A percentile compares a stretch with the other conserved stretches of the same genome.
These are phyloP conservation scores for Dactylella cylindrospora DNA, from an alignment of 2,329 filamentous ascomycete species.

Conservation along the genomic window DNA sequence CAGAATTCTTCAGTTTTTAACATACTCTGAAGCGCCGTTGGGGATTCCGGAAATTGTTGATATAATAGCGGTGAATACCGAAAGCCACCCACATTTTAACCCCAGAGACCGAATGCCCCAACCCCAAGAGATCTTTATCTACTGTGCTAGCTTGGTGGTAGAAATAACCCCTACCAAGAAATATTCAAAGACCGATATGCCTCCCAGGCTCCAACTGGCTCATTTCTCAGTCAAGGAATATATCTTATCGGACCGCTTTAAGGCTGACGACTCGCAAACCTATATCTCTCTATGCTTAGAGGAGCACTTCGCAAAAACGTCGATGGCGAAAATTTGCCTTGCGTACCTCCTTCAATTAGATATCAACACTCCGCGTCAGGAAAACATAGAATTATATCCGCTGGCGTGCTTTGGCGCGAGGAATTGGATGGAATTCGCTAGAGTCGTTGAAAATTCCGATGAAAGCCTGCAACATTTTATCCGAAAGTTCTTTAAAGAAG, in stretches of 20 bases:
- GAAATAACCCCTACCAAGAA: constrained; percentile 4
- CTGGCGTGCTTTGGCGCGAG: constrained; percentile 46
- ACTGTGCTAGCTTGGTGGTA: constrained; percentile 49
- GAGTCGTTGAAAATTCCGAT: constrained; percentile 28
- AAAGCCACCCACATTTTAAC: constrained; percentile 47
- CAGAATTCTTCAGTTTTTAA: constrained; percentile 49
- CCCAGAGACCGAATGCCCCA: constrained; percentile 47
- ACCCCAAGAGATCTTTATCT: constrained; percentile 47
- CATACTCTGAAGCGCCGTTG: constrained; percentile 48
- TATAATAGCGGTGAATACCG: constrained; percentile 48
- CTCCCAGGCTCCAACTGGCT: constrained; percentile 46
- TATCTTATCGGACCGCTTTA: constrained; percentile 46
- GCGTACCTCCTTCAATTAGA: constrained; percentile 47
- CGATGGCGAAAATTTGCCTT: constrained; percentile 47
- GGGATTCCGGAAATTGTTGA: constrained; percentile 49
- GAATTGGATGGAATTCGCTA: constrained; percentile 46
- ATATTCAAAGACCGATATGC: neutral
- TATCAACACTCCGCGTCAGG: neutral
- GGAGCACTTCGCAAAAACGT: constrained; percentile 26
- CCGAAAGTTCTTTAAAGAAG: neutral
- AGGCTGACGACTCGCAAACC: neutral
- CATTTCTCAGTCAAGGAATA: constrained; percentile 51
- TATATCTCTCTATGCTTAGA: constrained; percentile 19
- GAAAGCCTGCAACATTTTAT: constrained; percentile 8
- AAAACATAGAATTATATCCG: constrained; percentile 24